Percentiles rank a stretch among this genome's conserved stretches.
Evolutionary conservation across 2,329 filamentous ascomycete species (phyloP).

Genomic region (Microdochium nivale): DNA sequence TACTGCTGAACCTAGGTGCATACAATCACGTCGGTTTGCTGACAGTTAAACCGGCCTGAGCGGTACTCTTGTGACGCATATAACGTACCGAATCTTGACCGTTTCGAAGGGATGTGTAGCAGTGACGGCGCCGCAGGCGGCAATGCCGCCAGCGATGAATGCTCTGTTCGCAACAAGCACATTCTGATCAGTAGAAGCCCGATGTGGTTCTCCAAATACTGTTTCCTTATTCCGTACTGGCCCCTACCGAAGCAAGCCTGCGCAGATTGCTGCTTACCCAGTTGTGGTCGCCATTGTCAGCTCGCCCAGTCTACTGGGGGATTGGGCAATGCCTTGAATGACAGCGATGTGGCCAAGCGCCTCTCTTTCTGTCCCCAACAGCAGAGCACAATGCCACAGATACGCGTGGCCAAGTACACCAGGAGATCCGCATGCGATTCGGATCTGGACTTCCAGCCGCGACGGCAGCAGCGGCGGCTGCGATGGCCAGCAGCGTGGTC

Average conservation of each 20-base stretch:
- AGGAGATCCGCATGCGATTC: too few species aligned
- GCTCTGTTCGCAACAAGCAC: slow-evolving; percentile 40
- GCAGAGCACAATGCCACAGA: not conserved
- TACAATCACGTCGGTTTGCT: slow-evolving; percentile 6
- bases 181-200: not conserved
- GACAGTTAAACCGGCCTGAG: not conserved
- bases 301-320: not conserved
- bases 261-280: slow-evolving; percentile 11
- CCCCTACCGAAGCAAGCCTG: not conserved
- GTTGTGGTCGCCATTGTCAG: slow-evolving; percentile 18
- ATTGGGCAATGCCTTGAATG: too few species aligned
- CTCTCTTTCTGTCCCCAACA: not conserved
- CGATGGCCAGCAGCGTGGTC: too few species aligned
- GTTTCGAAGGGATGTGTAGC: slow-evolving; percentile 98
- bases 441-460: too few species aligned
- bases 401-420: too few species aligned
- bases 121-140: slow-evolving; percentile 93
- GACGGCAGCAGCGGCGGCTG: too few species aligned
- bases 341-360: not conserved
- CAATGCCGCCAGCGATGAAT: slow-evolving; percentile 93
- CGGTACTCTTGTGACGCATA: not conserved
- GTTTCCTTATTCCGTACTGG: too few species aligned
- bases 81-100: slow-evolving; percentile 83
- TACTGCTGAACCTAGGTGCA: slow-evolving; percentile 1
- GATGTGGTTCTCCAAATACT: not conserved